A percentile compares a stretch with the other conserved stretches of the same genome.
phyloP scores from a whole-genome alignment of 371 early-diverging fungal genomes.

The Saksenaea vasiformis region DNA sequence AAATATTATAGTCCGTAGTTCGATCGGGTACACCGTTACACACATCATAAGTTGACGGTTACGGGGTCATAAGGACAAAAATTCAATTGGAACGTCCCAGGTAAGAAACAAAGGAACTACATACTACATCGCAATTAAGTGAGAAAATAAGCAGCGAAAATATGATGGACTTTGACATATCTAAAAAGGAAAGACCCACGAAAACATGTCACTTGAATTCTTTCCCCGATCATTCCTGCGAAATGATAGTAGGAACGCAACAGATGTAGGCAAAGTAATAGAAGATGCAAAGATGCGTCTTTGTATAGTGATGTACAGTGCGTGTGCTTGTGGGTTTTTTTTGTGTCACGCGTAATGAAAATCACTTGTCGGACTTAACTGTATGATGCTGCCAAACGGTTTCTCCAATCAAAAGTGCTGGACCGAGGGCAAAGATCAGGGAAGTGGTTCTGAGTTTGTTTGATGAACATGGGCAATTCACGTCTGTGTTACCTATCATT shows the following conservation, averaged over 20 bases:
- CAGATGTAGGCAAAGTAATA: neutral
- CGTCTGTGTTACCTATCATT: neutral
- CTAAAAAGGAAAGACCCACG: neutral
- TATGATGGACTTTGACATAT: too few species aligned
- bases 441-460: neutral
- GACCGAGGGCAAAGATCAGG: neutral
- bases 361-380: neutral
- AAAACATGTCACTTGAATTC: neutral
- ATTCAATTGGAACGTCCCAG: neutral
- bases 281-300: neutral
- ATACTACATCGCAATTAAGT: neutral
- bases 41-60: neutral
- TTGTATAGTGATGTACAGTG: too few species aligned
- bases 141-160: neutral
- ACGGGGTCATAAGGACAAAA: neutral
- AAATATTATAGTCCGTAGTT: neutral
- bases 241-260: neutral
- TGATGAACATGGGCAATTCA: neutral
- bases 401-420: neutral
- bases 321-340: too few species aligned
- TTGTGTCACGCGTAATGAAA: too few species aligned
- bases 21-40: conserved; percentile 3
- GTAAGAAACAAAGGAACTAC: neutral
- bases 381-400: neutral
- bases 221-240: neutral